Conservation (phyloP, 1,284 basidiomycete species). For the Puccinia hordei region DNA sequence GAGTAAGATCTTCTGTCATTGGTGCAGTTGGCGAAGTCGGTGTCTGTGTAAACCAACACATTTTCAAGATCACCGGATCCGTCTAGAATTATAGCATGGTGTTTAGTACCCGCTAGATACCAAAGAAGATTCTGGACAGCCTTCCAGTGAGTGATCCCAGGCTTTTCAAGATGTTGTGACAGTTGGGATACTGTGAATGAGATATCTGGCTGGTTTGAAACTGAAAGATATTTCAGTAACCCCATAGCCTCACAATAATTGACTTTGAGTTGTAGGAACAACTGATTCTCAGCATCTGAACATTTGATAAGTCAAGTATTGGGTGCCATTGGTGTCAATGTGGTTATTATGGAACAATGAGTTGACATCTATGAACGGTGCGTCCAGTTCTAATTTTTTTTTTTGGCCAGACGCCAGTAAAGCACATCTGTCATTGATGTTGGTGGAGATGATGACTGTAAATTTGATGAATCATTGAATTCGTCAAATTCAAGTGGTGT, state of each 20-base stretch:
- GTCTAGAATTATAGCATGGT: background rate
- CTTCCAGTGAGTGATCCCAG: background rate
- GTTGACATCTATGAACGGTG: no score
- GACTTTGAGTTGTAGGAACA: no score
- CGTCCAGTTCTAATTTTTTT: no score
- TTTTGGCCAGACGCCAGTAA: no score
- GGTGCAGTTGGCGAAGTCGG: no score
- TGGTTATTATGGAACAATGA: background rate
- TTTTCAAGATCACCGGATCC: background rate
- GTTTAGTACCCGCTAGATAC: background rate
- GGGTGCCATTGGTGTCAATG: background rate
- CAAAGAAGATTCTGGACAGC: background rate
- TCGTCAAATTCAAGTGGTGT: background rate
- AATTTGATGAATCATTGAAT: background rate
- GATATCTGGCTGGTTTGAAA: no score
- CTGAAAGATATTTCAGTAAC: no score
- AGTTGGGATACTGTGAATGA: background rate
- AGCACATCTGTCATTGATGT: background rate
- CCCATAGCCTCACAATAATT: no score
- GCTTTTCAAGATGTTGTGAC: background rate
- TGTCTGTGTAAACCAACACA: background rate
- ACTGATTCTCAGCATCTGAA: background rate
- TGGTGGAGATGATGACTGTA: background rate
- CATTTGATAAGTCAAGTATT: background rate
- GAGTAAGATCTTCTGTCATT: no score